These are phyloP conservation scores for Graphilbum fragrans DNA, from an alignment of 2,329 filamentous ascomycete species.

Conservation along the genomic window DNA sequence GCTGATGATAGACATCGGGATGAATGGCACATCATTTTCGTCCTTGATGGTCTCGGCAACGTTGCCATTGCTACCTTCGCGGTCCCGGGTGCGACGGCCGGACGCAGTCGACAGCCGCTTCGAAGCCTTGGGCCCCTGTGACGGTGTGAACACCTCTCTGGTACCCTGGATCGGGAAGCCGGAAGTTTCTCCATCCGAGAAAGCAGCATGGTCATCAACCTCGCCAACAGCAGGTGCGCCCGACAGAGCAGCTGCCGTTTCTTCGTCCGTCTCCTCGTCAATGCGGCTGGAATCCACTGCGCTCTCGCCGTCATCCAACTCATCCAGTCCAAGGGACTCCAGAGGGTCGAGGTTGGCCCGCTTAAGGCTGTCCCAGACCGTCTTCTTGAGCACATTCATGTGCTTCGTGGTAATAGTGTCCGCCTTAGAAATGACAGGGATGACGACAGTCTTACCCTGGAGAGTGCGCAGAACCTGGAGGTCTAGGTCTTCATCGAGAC, in stretches of 20 bases:
- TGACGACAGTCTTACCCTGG: slow-evolving; percentile 86
- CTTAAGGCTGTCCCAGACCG: slow-evolving; percentile 81
- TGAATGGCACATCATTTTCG: slow-evolving; percentile 49
- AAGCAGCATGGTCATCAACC: slow-evolving; percentile 15
- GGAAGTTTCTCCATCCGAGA: slow-evolving; percentile 16
- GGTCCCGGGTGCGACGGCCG: slow-evolving; percentile 30
- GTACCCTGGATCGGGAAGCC: slow-evolving; percentile 21
- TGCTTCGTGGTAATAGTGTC: slow-evolving; percentile 93
- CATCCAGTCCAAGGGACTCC: slow-evolving; percentile 72
- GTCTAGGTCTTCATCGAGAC: slow-evolving; percentile 79
- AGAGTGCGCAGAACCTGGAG: slow-evolving; percentile 79
- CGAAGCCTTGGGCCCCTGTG: slow-evolving; percentile 19
- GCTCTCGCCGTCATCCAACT: slow-evolving; percentile 41
- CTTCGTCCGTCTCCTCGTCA: slow-evolving; percentile 42
- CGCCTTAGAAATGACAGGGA: slow-evolving; percentile 91
- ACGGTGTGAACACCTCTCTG: slow-evolving; percentile 3
- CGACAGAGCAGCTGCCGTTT: slow-evolving; percentile 7
- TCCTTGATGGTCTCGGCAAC: slow-evolving; percentile 25
- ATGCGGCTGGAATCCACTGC: slow-evolving; percentile 41
- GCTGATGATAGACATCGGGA: slow-evolving; percentile 87
- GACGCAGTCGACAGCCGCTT: slow-evolving; percentile 36
- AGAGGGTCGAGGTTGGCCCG: slow-evolving; percentile 78
- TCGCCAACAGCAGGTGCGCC: slow-evolving; percentile 6
- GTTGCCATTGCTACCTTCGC: slow-evolving; percentile 17
- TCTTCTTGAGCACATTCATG: slow-evolving; percentile 84